Evolutionary conservation across 1,284 basidiomycete species (phyloP).

Genomic region (Tetrapyrgos nigripes): DNA sequence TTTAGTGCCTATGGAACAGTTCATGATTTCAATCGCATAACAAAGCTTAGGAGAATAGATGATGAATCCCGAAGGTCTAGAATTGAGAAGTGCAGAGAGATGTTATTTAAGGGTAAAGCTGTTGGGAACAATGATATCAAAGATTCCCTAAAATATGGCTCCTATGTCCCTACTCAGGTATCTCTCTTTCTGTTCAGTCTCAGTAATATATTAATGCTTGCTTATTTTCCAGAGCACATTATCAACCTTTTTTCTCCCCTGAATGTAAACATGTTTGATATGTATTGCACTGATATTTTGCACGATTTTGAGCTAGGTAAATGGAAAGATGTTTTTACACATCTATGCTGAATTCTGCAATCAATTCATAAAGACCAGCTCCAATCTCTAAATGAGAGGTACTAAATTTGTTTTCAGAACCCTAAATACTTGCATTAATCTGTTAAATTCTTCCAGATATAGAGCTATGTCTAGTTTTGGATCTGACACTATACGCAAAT

Average conservation of each 20-base stretch:
- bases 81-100: slow-evolving; percentile 9
- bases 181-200: not conserved
- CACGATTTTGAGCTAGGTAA: slow-evolving; percentile 25
- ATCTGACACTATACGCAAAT: slow-evolving; percentile 18
- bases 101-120: slow-evolving; percentile 16
- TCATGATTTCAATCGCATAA: slow-evolving; percentile 22
- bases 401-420: not conserved
- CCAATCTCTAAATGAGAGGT: slow-evolving; percentile 14
- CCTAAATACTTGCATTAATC: no score
- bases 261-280: slow-evolving; percentile 21
- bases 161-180: no score
- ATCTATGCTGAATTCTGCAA: slow-evolving; percentile 30
- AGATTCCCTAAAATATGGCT: no score
- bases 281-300: not conserved
- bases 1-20: no score
- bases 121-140: no score
- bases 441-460: not conserved
- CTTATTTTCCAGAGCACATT: slow-evolving; percentile 8
- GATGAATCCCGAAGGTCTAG: not conserved
- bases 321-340: slow-evolving; percentile 31
- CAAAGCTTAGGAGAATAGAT: slow-evolving; percentile 10
- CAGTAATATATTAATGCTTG: not conserved
- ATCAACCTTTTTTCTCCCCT: slow-evolving; percentile 9
- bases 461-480: slow-evolving; percentile 22
- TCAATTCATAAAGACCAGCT: not conserved